phyloP scores from a whole-genome alignment of 495 filamentous ascomycete species.

The Hyphodiscus hymeniophilus region DNA sequence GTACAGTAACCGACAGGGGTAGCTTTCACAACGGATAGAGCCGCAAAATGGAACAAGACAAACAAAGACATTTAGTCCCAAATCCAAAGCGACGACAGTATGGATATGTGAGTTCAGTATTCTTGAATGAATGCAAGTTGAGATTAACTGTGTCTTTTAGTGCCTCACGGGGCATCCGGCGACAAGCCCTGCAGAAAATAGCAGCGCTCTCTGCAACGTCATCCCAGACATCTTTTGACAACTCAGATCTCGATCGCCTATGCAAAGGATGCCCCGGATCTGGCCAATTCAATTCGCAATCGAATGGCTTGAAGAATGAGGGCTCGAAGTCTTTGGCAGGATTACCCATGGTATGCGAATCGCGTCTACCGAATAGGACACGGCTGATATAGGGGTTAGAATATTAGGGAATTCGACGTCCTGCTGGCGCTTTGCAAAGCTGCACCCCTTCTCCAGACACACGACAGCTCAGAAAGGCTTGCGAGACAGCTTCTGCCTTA shows the following conservation, averaged over 20 bases:
- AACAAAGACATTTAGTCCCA: neutral
- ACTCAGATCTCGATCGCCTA: conserved; percentile 56
- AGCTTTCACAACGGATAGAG: neutral
- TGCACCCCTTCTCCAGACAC: conserved; percentile 57
- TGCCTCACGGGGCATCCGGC: conserved; percentile 39
- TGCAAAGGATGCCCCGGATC: conserved; percentile 44
- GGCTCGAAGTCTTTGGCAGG: conserved; percentile 25
- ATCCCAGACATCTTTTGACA: conserved; percentile 40
- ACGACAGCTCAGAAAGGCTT: conserved; percentile 65
- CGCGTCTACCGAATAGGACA: neutral
- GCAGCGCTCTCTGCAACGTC: conserved; percentile 52
- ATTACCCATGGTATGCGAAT: conserved; percentile 40
- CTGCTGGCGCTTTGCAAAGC: conserved; percentile 84
- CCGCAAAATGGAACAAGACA: neutral
- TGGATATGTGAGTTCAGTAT: conserved; percentile 14
- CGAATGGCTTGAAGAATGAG: conserved; percentile 13
- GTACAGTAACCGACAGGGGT: conserved; percentile 5
- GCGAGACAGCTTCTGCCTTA: conserved; percentile 69
- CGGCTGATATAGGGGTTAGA: conserved; percentile 27
- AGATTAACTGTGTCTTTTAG: conserved; percentile 8
- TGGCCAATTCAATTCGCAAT: conserved; percentile 17
- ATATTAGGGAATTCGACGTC: conserved; percentile 78
- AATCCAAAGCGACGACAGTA: conserved; percentile 1
- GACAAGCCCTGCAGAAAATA: conserved; percentile 62
- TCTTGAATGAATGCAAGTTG: neutral